Conservation (phyloP, 805 yeast species). For the Teunomyces barrocoloradensis region DNA sequence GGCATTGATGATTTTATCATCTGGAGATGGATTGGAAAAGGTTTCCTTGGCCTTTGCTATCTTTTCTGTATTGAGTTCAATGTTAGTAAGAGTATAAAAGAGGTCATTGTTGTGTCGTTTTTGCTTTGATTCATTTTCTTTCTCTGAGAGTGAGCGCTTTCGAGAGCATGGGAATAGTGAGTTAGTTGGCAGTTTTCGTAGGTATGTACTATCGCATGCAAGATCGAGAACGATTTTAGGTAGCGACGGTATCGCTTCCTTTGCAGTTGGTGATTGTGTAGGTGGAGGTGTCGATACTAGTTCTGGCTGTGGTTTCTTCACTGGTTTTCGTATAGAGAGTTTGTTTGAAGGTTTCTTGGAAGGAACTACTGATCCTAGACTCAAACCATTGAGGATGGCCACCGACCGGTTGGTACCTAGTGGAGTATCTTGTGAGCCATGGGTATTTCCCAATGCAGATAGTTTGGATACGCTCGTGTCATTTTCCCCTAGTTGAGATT, state of each 20-base stretch:
- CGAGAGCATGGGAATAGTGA: constrained; percentile 1
- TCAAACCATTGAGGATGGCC: constrained; percentile 16
- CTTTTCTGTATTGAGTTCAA: constrained; percentile 29
- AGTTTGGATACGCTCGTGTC: constrained; percentile 34
- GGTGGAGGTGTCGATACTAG: neutral
- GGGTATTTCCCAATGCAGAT: constrained; percentile 47
- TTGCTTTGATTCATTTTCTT: constrained; percentile 18
- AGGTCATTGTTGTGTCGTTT: constrained; percentile 19
- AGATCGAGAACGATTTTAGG: neutral
- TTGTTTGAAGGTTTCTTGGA: neutral
- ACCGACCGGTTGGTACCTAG: constrained; percentile 9
- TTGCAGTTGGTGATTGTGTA: neutral
- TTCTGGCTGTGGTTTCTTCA: neutral
- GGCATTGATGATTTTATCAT: constrained; percentile 63
- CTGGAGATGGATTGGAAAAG: constrained; percentile 77
- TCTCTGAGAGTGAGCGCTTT: constrained; percentile 1
- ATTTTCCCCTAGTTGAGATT: neutral
- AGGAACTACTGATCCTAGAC: neutral
- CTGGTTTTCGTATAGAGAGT: neutral
- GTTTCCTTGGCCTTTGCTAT: constrained; percentile 46
- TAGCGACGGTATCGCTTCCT: neutral
- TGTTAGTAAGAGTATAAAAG: constrained; percentile 41
- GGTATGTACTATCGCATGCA: neutral
- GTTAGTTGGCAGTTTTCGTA: constrained; percentile 3
- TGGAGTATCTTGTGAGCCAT: constrained; percentile 11